Evolutionary conservation across 805 yeast species (phyloP), one percentile per base, ranked within the genome.

Genomic region (Sungouiella thailandica): DNA sequence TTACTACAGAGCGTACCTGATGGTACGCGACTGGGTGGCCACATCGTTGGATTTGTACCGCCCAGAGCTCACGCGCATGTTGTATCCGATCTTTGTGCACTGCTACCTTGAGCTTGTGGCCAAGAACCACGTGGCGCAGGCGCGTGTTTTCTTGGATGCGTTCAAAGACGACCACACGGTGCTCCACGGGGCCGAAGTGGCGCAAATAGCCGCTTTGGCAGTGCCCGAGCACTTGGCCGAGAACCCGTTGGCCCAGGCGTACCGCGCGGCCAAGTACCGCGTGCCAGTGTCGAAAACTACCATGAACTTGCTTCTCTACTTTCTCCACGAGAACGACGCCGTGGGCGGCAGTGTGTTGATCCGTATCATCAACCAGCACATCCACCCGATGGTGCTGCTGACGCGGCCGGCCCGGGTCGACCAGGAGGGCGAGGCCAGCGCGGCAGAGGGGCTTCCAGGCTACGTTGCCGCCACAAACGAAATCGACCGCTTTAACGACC

Each of bases 31-130:
- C 31, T 93, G 97, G 97, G 84, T 86, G 25, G 95, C 87, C 47
- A 72, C 86, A 12, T 87, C 96, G 0, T 69, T 93, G 47, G 98
- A 90, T 57, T 72, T 93, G 60, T 93, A 93, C 60, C 83, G 77
- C 58, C 88, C 94, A 12, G 97, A 93, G 58, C 69, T 93, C 40
- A 74, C 81, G 36, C 76, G 93, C 44, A 73, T 90, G 27, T 62
- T 90, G 46, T 93, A 84, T 56, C 99, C 99, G 5, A 70, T 93
- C n/a, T 93, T 89, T 59, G 82, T 90, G 32, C 95, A 90, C 57
- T 76, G 87, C 49, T 93, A 77, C 54, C 66, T 93, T 41, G 90
- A 87, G 47, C 69, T 93, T 37, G 77, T 90, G 14, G 65, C 76
- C 28, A 81, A 84, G 49, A 74, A 77, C 38, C 72, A 69, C 46